phyloP scores from a whole-genome alignment of 192 early-diverging fungal species.

The Backusella tuberculispora region DNA sequence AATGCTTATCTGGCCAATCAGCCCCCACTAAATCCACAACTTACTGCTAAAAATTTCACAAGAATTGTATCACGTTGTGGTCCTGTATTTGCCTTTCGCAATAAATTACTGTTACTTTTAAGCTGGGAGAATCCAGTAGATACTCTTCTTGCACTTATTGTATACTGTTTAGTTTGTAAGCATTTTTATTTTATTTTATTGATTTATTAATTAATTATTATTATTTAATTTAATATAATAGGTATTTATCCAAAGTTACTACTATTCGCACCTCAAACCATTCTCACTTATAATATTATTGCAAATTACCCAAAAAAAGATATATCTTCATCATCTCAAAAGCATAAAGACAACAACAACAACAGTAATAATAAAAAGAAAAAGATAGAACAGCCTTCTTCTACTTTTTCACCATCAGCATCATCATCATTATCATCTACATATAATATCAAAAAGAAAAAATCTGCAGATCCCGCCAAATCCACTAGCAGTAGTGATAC shows the following conservation, averaged over 20 bases:
- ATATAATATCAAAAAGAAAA: neutral
- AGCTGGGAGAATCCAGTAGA: conserved; percentile 73
- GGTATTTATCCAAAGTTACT: conserved; percentile 17
- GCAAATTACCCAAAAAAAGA: neutral
- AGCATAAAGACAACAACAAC: neutral
- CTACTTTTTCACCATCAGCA: too few relatives aligned
- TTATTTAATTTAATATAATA: neutral
- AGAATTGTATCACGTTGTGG: conserved; percentile 69
- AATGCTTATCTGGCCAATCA: conserved; percentile 40
- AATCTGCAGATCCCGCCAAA: neutral
- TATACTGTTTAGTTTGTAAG: conserved; percentile 59
- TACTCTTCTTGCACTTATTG: conserved; percentile 54
- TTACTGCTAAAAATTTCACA: conserved; percentile 71
- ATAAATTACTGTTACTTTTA: conserved; percentile 59
- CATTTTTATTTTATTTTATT: neutral
- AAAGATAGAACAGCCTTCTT: neutral
- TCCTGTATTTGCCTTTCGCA: conserved; percentile 66
- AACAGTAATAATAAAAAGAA: neutral
- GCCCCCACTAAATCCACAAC: conserved; percentile 60
- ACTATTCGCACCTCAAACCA: neutral
- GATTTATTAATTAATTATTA: neutral
- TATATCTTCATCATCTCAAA: neutral
- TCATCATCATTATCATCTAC: too few relatives aligned
- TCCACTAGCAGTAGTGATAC: neutral
- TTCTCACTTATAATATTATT: conserved; percentile 6